Evolutionary conservation across 2,329 filamentous ascomycete genomes (phyloP).

Genomic region (Fusarium sambucinum): DNA sequence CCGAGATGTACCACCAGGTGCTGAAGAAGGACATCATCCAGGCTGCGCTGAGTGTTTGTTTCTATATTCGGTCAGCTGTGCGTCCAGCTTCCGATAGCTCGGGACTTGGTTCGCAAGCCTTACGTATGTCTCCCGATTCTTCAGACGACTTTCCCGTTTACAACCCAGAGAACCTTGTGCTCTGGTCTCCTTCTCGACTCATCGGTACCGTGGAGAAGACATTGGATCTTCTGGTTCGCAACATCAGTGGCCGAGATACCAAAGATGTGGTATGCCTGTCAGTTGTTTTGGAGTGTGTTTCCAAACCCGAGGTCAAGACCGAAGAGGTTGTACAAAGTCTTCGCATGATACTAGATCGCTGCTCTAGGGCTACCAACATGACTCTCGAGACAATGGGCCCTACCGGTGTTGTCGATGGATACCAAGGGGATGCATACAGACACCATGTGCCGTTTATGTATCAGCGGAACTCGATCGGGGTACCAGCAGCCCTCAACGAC

Average conservation of each 20-base stretch:
- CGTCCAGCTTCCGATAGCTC: constrained; percentile 49
- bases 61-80: constrained; percentile 60
- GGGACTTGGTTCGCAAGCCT: constrained; percentile 49
- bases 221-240: constrained; percentile 59
- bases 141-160: constrained; percentile 53
- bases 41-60: constrained; percentile 67
- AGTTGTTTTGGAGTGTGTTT: constrained; percentile 61
- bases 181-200: constrained; percentile 59
- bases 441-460: constrained; percentile 51
- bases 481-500: constrained; percentile 46
- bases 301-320: constrained; percentile 55
- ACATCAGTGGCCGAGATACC: constrained; percentile 63
- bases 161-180: constrained; percentile 53
- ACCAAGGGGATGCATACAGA: constrained; percentile 47
- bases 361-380: constrained; percentile 59
- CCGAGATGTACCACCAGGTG: constrained; percentile 66
- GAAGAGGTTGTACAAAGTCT: constrained; percentile 59
- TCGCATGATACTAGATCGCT: constrained; percentile 58
- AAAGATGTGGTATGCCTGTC: constrained; percentile 64
- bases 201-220: constrained; percentile 61
- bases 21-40: constrained; percentile 67
- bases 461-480: constrained; percentile 47
- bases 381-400: constrained; percentile 53
- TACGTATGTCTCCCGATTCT: constrained; percentile 53
- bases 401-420: constrained; percentile 29